Evolutionary conservation across 2,329 filamentous ascomycete genomes (phyloP), one percentile per base, ranked within the genome.

Genomic region (Stachybotrys echinatus): DNA sequence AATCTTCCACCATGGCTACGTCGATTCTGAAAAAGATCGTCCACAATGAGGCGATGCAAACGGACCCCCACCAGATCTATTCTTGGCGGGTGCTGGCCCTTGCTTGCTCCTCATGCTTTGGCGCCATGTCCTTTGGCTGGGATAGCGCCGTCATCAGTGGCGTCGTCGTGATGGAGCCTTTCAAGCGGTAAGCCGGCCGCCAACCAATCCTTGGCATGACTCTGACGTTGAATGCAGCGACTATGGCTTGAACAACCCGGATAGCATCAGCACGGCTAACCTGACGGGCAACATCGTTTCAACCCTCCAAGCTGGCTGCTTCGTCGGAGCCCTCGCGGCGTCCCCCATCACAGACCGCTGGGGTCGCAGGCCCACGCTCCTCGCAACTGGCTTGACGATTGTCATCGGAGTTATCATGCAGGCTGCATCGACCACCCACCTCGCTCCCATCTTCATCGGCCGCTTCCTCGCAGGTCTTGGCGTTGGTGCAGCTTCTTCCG

Each of bases 11-110:
- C n/a, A 42, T 42, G 39, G 20, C 20, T 10, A 42, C 39, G 20
- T 49, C 53, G 10, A 37, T 63, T 34, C 50, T 63, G 22, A 55
- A 55, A 38, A 59, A 59, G 50, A 74, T 78, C 54, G 72, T 77
- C 54, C 72, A 71, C 58, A 78, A 78, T 63, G 74, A 88, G 59
- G 80, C 85, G 49, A 86, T 87, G 73, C 81, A 75, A 62, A 69
- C 72, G 48, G 85, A 88, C 61, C 85, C 85, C 14, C 74, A 76
- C 17, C 80, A 87, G 64, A 82, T 88, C 52, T 88, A 88, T 64
- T 83, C 83, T 59, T 88, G 84, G 83, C 77, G 84, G 48, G 82
- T 86, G 5, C 85, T 84, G 53, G 70, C 80, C 47, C 69, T 87
- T 50, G 83, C 84, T 20, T 81, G 76, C 54, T 85, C 83, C 43